Conservation (phyloP, 352 stramenopile genomes). For the Hyaloperonospora brassicae region DNA sequence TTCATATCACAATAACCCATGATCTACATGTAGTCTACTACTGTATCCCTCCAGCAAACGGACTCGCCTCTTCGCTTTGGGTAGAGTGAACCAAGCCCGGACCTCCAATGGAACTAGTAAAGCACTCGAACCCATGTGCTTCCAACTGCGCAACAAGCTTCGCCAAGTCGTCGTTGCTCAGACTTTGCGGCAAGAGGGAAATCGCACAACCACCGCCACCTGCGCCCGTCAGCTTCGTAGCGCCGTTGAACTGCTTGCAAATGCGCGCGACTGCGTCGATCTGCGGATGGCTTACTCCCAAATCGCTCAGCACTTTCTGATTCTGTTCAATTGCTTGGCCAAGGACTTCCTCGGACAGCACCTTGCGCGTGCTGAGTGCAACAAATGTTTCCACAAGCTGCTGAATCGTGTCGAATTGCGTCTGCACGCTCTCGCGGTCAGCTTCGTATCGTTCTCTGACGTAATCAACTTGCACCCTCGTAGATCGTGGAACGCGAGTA, state of each 20-base stretch:
- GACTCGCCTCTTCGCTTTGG: not conserved
- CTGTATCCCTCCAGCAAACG: not conserved
- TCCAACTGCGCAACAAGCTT: slow-evolving; percentile 46
- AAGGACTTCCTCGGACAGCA: slow-evolving; percentile 39
- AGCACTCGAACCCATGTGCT: slow-evolving; percentile 42
- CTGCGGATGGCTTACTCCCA: slow-evolving; percentile 79
- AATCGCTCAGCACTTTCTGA: slow-evolving; percentile 60
- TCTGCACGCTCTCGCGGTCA: slow-evolving; percentile 34
- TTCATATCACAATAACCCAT: slow-evolving; percentile 4
- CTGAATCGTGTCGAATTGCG: slow-evolving; percentile 75
- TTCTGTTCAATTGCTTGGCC: slow-evolving; percentile 53
- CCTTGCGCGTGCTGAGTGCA: slow-evolving; percentile 23
- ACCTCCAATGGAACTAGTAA: slow-evolving; percentile 50
- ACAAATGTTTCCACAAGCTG: slow-evolving; percentile 62
- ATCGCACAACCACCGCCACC: slow-evolving; percentile 85
- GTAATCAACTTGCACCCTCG: slow-evolving; percentile 70
- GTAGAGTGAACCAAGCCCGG: slow-evolving; percentile 25
- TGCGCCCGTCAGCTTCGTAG: slow-evolving; percentile 89
- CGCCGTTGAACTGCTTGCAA: slow-evolving; percentile 42
- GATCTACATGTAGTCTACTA: too few relatives aligned
- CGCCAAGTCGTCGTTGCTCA: slow-evolving; percentile 32
- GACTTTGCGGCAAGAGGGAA: slow-evolving; percentile 50
- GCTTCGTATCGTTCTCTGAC: slow-evolving; percentile 64
- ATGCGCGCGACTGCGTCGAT: slow-evolving; percentile 74
- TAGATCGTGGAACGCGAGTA: slow-evolving; percentile 85